These are phyloP conservation scores for Halteria grandinella DNA, from an alignment of 73 alveolate genomes.

Conservation along the genomic window DNA sequence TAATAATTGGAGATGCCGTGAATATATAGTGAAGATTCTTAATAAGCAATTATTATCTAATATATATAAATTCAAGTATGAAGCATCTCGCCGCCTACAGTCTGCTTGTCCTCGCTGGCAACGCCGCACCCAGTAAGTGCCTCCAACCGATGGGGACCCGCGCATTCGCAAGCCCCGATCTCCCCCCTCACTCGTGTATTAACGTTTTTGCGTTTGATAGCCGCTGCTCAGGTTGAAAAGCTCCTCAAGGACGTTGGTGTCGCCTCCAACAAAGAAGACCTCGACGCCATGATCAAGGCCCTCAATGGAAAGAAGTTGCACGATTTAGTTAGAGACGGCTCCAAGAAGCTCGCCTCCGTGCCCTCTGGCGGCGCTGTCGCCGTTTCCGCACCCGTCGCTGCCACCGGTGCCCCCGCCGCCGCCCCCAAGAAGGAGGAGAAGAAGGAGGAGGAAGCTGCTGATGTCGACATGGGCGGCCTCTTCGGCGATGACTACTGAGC, in stretches of 20 bases:
- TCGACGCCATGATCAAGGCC: slow-evolving; percentile 38
- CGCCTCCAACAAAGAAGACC: slow-evolving; percentile 56
- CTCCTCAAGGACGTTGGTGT: slow-evolving; percentile 65
- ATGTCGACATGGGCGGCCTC: slow-evolving; percentile 70
- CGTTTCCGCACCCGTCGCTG: slow-evolving; percentile 22
- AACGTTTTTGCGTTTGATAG: too few species aligned
- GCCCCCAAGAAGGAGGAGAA: slow-evolving; percentile 11
- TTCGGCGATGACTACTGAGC: slow-evolving; percentile 68
- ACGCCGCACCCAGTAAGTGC: slow-evolving; percentile 49
- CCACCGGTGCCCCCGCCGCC: slow-evolving; percentile 7
- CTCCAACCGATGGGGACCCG: background rate
- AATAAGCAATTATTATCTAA: background rate
- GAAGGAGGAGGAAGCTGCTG: slow-evolving; percentile 57
- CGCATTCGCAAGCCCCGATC: too few species aligned
- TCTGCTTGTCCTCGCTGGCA: slow-evolving; percentile 64
- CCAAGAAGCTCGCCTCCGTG: slow-evolving; percentile 39
- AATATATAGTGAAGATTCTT: background rate
- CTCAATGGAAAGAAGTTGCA: slow-evolving; percentile 58
- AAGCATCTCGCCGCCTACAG: slow-evolving; percentile 66
- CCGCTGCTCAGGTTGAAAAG: slow-evolving; percentile 57
- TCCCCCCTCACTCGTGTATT: too few species aligned
- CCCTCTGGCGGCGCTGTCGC: background rate
- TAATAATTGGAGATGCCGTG: background rate
- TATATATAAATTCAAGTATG: slow-evolving; percentile 30
- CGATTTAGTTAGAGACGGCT: slow-evolving; percentile 25